A percentile compares a stretch with the other conserved stretches of the same genome.
Evolutionary conservation across 2,329 filamentous ascomycete genomes (phyloP).

Genomic region (Daldinia sp.): DNA sequence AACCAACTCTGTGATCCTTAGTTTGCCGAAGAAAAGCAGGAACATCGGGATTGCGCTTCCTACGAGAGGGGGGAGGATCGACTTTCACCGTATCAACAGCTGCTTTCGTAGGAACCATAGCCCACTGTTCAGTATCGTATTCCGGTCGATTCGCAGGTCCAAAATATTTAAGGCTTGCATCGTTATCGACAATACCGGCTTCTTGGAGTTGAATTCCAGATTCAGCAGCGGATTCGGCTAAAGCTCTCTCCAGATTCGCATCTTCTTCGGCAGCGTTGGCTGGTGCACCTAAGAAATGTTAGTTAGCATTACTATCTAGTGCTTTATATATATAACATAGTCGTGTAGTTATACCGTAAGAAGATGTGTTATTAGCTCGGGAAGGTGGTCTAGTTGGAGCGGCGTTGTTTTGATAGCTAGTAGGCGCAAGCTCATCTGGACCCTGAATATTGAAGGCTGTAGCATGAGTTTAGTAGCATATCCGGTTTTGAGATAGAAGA

Average conservation of each 20-base stretch:
- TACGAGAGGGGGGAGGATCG: conserved; percentile 58
- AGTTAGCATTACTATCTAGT: conserved; percentile 45
- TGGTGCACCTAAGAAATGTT: conserved; percentile 53
- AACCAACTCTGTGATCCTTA: conserved; percentile 61
- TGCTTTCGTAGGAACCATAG: conserved; percentile 62
- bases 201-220: conserved; percentile 65
- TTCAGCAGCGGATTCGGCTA: conserved; percentile 67
- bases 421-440: conserved; percentile 59
- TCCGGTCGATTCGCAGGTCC: conserved; percentile 69
- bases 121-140: conserved; percentile 70
- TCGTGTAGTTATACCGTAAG: conserved; percentile 65
- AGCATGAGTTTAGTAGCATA: conserved; percentile 28
- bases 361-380: conserved; percentile 68
- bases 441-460: conserved; percentile 69
- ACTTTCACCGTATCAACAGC: conserved; percentile 49
- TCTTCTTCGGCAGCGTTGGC: conserved; percentile 62
- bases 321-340: conserved; percentile 49
- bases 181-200: conserved; percentile 60
- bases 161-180: conserved; percentile 61
- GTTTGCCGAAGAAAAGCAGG: conserved; percentile 65
- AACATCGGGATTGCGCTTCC: conserved; percentile 57
- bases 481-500: background rate
- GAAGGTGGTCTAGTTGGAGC: conserved; percentile 73
- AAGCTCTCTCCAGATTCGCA: conserved; percentile 66
- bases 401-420: conserved; percentile 57